Evolutionary conservation across 345 rosid genomes (phyloP).

Genomic region (Gossypium thurberi): DNA sequence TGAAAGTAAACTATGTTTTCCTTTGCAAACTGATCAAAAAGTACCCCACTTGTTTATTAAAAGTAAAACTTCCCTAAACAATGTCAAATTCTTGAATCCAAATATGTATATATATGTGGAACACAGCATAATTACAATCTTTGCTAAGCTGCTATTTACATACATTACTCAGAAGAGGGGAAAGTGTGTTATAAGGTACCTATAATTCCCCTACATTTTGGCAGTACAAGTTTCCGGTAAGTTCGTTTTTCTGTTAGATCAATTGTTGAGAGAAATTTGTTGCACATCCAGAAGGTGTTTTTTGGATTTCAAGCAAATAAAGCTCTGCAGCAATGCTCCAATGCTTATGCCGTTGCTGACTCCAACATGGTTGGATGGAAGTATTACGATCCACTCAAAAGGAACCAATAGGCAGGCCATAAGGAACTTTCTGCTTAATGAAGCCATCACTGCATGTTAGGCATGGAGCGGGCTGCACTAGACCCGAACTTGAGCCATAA

Average conservation of each 20-base stretch:
- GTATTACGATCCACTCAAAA: constrained; percentile 20
- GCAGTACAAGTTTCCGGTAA: background rate
- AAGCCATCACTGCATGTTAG: constrained; percentile 29
- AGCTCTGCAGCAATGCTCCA: background rate
- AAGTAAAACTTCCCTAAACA: background rate
- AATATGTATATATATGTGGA: background rate
- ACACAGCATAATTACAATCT: background rate
- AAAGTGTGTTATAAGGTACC: background rate
- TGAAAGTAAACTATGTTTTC: background rate
- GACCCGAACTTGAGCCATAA: constrained; percentile 51
- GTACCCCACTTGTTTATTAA: background rate
- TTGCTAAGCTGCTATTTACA: background rate
- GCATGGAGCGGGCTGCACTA: constrained; percentile 58
- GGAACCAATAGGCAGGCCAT: constrained; percentile 20
- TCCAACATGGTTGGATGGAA: background rate
- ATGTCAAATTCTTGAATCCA: background rate
- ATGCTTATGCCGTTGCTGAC: background rate
- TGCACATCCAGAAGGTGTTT: background rate
- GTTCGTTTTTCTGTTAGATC: background rate
- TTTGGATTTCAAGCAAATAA: background rate
- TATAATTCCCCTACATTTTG: background rate
- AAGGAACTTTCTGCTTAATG: constrained; percentile 36
- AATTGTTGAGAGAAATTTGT: background rate
- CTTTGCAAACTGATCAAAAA: background rate
- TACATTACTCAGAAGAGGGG: background rate